Conservation (phyloP, 495 filamentous ascomycete species). For the Penicillium silybi region DNA sequence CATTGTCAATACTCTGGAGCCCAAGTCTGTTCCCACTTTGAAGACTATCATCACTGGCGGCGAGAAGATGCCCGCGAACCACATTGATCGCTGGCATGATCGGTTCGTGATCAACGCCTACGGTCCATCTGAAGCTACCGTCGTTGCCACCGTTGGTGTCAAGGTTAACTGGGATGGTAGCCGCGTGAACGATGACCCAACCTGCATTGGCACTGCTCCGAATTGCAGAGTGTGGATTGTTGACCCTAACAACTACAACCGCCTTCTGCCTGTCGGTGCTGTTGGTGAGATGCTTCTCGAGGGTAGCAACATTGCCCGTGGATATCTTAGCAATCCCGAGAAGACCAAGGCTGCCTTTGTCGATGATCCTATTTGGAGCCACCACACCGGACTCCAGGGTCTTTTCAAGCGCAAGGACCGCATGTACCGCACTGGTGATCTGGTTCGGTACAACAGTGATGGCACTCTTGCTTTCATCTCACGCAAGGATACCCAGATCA, state of each 20-base stretch:
- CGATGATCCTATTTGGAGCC: slow-evolving; percentile 48
- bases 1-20: slow-evolving; percentile 44
- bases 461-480: slow-evolving; percentile 51
- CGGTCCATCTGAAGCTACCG: slow-evolving; percentile 51
- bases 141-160: slow-evolving; percentile 40
- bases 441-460: slow-evolving; percentile 51
- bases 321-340: slow-evolving; percentile 53
- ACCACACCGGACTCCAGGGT: slow-evolving; percentile 18
- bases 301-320: slow-evolving; percentile 56
- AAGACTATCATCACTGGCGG: slow-evolving; percentile 50
- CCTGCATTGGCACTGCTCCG: slow-evolving; percentile 37
- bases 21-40: slow-evolving; percentile 45
- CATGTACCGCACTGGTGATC: slow-evolving; percentile 50
- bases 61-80: slow-evolving; percentile 49
- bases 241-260: slow-evolving; percentile 52
- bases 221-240: slow-evolving; percentile 55
- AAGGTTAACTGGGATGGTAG: slow-evolving; percentile 40
- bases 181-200: slow-evolving; percentile 35
- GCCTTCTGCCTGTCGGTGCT: slow-evolving; percentile 55
- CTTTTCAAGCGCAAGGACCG: slow-evolving; percentile 27
- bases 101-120: slow-evolving; percentile 50
- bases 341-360: slow-evolving; percentile 56
- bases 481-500: slow-evolving; percentile 62
- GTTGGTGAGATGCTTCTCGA: slow-evolving; percentile 66
- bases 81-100: slow-evolving; percentile 41